Conservation (phyloP, 495 filamentous ascomycete genomes). For the Aspergillus panamensis region DNA sequence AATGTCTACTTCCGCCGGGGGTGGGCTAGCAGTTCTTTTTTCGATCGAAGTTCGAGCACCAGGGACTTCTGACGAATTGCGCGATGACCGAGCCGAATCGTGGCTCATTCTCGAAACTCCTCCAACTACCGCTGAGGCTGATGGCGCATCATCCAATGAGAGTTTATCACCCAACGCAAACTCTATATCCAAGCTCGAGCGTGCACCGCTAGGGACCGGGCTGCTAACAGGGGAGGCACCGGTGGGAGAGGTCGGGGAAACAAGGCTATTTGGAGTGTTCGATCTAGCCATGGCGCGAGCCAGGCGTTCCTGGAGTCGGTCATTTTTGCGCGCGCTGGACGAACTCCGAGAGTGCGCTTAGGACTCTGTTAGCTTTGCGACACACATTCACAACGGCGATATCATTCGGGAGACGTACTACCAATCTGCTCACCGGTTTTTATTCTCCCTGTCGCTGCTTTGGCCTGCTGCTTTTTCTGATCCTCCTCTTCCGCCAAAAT, state of each 20-base stretch:
- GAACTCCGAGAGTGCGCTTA: conserved; percentile 52
- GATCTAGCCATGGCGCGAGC: conserved; percentile 60
- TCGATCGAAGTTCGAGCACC: neutral
- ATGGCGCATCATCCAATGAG: conserved; percentile 9
- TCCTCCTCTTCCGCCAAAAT: conserved; percentile 80
- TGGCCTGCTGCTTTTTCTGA: conserved; percentile 26
- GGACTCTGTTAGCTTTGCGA: conserved; percentile 22
- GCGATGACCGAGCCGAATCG: conserved; percentile 32
- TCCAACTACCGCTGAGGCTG: neutral
- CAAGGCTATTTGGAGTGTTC: conserved; percentile 27
- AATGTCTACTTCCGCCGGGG: neutral
- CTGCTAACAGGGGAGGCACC: conserved; percentile 34
- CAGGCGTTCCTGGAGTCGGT: conserved; percentile 80
- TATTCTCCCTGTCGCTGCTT: conserved; percentile 23
- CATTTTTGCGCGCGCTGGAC: conserved; percentile 56
- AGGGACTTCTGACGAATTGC: neutral
- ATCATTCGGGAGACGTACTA: conserved; percentile 18
- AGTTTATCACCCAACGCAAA: conserved; percentile 24
- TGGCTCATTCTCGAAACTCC: conserved; percentile 28
- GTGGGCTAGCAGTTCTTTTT: neutral
- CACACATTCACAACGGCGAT: neutral
- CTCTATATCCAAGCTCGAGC: conserved; percentile 41
- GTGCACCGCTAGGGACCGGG: conserved; percentile 34
- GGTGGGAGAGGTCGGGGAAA: conserved; percentile 35
- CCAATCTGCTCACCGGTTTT: conserved; percentile 23